Evolutionary conservation across 345 rosid genomes (phyloP).

Genomic region (Aurinia saxatilis): DNA sequence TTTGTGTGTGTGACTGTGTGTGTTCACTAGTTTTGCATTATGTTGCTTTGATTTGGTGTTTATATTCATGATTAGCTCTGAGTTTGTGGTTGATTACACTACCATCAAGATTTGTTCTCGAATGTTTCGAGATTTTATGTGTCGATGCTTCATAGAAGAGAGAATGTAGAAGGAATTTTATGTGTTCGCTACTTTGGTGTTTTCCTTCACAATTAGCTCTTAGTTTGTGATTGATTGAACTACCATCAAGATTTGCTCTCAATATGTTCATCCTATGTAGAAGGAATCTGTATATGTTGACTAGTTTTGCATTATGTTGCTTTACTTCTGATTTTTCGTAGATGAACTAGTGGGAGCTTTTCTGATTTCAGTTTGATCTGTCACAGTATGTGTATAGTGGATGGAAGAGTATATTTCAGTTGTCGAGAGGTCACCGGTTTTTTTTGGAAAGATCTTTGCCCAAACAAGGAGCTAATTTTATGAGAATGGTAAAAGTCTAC

Average conservation of each 20-base stretch:
- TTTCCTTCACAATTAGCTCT: too few species aligned
- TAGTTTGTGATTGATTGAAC: too few species aligned
- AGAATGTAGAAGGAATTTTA: neutral
- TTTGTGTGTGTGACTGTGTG: too few species aligned
- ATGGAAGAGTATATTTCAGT: conserved; percentile 77
- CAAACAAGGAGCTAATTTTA: conserved; percentile 49
- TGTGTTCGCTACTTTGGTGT: neutral
- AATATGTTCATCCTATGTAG: too few species aligned
- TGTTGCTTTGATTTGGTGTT: too few species aligned
- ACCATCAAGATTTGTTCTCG: too few species aligned
- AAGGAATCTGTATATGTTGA: neutral
- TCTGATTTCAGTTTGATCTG: neutral
- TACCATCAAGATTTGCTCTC: too few species aligned
- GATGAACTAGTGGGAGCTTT: too few species aligned
- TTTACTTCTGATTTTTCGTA: neutral
- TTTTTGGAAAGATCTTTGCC: conserved; percentile 66
- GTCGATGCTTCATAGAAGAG: neutral
- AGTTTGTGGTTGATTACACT: too few species aligned
- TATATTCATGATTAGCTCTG: too few species aligned
- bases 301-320: neutral
- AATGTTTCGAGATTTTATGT: too few species aligned
- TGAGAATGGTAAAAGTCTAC: conserved; percentile 46
- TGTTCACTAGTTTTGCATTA: too few species aligned
- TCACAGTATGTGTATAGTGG: conserved; percentile 72
- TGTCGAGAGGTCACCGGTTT: conserved; percentile 54